Evolutionary conservation across 1,139 yeast genomes (phyloP), one percentile per base, ranked within the genome.

Genomic region (Fermentozyma sake): DNA sequence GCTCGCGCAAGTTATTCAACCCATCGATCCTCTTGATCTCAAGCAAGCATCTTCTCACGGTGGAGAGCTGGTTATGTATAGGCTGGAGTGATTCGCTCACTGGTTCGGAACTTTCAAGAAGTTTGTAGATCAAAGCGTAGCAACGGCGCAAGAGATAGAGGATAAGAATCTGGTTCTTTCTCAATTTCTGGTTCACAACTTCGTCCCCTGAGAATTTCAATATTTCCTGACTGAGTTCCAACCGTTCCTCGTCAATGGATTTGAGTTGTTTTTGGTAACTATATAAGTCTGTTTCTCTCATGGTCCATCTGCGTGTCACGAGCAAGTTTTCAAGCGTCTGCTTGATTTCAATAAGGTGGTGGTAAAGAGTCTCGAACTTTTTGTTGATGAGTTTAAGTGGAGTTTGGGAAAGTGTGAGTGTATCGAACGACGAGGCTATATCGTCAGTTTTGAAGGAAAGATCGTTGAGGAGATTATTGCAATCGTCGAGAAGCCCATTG

Each of bases 21-120:
- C 97, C 97, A 29, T 96, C 96, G 67, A 87, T 81, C 48, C 95
- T 71, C 57, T 85, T 86, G 35, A 91, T 79, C 46, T 91, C 97
- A 32, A 87, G 61, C 27, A 91, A 61, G 50, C 97, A 91, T 42
- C 94, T 71, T 42, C 95, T 77, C 15, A 89, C 95, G 0, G 98
- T 91, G 10, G 85, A 74, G 35, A 91, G 61, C 59, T 91, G 97
- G 58, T 91, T 91, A 57, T 87, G 96, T 27, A 91, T 69, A 6
- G 96, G 95, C 43, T 85, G 93, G 37, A 91, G 67, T 2, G 96
- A 83, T 55, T 89, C 98, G 38, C 89, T 76, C 11, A 91, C 96
- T 2, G 97, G 96, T 61, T 91, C 97, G 30, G 93, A 79, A 31
- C 93, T 79, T 57, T 87, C 96, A 44, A 91, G 64, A 24, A 91